Conservation (phyloP, 495 filamentous ascomycete species). For the Penicillium taxi region DNA sequence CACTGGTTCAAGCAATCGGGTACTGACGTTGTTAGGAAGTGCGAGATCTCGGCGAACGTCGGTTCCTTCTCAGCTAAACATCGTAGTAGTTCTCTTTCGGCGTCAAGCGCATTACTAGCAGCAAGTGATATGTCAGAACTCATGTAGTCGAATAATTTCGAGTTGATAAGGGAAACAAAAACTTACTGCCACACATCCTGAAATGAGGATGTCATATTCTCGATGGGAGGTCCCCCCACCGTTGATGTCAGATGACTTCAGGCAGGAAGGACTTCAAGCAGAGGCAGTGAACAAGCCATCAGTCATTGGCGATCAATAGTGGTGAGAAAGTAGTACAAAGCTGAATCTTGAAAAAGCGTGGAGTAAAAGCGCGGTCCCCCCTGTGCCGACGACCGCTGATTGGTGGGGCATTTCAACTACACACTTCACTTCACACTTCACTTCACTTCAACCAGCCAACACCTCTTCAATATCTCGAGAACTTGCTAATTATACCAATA, state of each 20-base stretch:
- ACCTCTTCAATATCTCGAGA: no score
- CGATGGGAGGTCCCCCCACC: conserved; percentile 29
- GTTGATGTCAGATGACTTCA: conserved; percentile 49
- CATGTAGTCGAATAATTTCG: no score
- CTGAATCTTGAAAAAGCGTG: conserved; percentile 12
- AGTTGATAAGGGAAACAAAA: conserved; percentile 9
- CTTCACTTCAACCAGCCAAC: no score
- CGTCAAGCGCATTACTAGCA: conserved; percentile 37
- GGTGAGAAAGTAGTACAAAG: conserved; percentile 4
- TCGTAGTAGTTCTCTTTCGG: conserved; percentile 42
- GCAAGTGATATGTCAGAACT: no score
- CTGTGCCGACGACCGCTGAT: not conserved
- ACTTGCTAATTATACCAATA: no score
- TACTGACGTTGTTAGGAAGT: conserved; percentile 52
- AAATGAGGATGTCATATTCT: conserved; percentile 43
- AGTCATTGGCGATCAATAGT: conserved; percentile 15
- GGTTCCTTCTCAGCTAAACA: conserved; percentile 46
- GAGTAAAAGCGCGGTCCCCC: conserved; percentile 12
- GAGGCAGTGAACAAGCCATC: conserved; percentile 40
- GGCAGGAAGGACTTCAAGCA: conserved; percentile 32
- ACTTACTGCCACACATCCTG: conserved; percentile 47
- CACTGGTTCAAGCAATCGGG: conserved; percentile 5
- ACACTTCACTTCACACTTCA: no score
- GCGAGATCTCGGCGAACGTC: conserved; percentile 50
- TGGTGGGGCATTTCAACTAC: conserved; percentile 1